Conservation (phyloP, 1,139 yeast genomes). For the Saccharomyces pastorianus region DNA sequence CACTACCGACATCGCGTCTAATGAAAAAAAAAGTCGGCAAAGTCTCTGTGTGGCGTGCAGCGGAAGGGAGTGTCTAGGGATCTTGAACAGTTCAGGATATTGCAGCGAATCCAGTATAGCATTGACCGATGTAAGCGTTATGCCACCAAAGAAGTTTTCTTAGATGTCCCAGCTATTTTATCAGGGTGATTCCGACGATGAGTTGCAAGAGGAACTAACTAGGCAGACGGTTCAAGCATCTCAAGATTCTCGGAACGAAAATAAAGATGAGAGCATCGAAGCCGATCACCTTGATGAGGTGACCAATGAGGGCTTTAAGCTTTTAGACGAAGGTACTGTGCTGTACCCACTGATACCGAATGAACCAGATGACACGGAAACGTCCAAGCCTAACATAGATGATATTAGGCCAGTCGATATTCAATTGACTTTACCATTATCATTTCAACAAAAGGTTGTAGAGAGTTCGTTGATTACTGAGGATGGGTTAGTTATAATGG, state of each 20-base stretch:
- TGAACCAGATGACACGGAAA: conserved; percentile 17
- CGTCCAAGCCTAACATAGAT: conserved; percentile 24
- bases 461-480: conserved; percentile 58
- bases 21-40: background rate
- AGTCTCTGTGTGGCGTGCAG: background rate
- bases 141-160: too few species aligned
- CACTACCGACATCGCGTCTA: background rate
- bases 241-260: background rate
- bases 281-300: background rate
- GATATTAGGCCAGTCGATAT: conserved; percentile 39
- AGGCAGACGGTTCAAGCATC: conserved; percentile 10
- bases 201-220: conserved; percentile 27
- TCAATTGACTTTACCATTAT: conserved; percentile 49
- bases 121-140: too few species aligned
- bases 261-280: background rate
- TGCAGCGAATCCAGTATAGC: background rate
- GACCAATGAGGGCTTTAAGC: conserved; percentile 4
- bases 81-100: background rate
- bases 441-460: conserved; percentile 68
- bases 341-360: conserved; percentile 32
- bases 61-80: background rate
- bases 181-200: conserved; percentile 33
- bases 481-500: conserved; percentile 72
- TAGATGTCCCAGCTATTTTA: conserved; percentile 33
- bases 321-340: conserved; percentile 14